Base-by-base conservation (phyloP, 2,329 filamentous ascomycete genomes). In the Fusarium redolens region DNA sequence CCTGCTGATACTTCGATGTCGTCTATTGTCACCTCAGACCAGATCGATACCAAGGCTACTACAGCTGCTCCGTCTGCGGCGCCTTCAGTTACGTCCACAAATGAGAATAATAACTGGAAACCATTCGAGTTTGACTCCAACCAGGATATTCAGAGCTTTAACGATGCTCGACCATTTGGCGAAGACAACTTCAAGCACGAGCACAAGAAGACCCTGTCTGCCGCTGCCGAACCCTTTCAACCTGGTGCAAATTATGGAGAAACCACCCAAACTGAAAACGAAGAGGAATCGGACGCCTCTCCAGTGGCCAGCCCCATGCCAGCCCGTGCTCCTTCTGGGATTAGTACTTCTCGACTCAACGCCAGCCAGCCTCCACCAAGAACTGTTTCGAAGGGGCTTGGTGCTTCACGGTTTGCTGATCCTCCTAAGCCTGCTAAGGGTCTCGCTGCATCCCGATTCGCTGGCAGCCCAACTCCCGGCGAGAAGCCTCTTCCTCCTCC, bases 161-260 rank as follows among this genome's bases (percentile, higher is more conserved):
- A 86, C 69, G 83, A 86, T 52, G 86, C 88, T 4, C 83, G 84
- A 31, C 86, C 86, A 3, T 86, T 87, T 67, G 84, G 83, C 17
- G 84, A 86, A 4, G 83, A 84, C 20, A 75, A 65, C 18, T 82
- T 86, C 74, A 78, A 82, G 71, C 84, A 84, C 61, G 79, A 84
- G 78, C 79, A 79, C 52, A 85, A 85, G 73, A 87, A 87, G 73
- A 90, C 90, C 8, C 61, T 78, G 15, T 95, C 93, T 40, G 92
- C 92, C 7, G 87, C 90, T 20, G 92, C 93, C 1, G 90, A 89
- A 75, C 87, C 92, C 0, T 97, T 96, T 79, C 87, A 85, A 8
- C 87, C 88, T 18, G 82, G 84, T 22, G 81, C 78, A 37, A 70
- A 78, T 73, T 75, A 77, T 41, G 64, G 78, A 33, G 75, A 77